Percentiles rank a stretch among this genome's conserved stretches.
phyloP scores from a whole-genome alignment of 192 early-diverging fungal genomes.

The Backusella macrospora region DNA sequence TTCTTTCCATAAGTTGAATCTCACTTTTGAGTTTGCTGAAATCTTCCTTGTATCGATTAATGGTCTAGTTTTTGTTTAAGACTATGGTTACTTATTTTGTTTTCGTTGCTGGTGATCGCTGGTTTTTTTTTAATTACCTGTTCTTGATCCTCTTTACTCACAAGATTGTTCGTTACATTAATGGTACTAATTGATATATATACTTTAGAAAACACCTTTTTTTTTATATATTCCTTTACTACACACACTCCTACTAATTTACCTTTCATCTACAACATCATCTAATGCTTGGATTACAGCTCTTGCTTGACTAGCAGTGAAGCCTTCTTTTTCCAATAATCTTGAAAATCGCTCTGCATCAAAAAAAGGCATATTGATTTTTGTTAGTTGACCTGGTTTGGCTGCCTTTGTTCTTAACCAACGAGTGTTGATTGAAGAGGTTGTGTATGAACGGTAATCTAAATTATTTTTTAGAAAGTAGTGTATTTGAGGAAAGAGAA shows the following conservation, averaged over 20 bases:
- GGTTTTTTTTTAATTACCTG: slow-evolving; percentile 45
- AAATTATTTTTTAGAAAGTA: neutral
- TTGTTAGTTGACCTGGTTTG: neutral
- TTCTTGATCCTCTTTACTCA: slow-evolving; percentile 81
- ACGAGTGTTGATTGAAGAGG: neutral
- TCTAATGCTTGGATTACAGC: slow-evolving; percentile 74
- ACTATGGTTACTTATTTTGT: neutral
- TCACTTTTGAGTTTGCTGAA: slow-evolving; percentile 86
- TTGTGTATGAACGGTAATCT: slow-evolving; percentile 4
- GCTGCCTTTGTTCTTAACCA: slow-evolving; percentile 19
- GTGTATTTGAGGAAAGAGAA: neutral
- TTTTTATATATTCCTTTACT: neutral
- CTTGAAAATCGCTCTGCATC: slow-evolving; percentile 77
- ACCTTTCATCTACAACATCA: slow-evolving; percentile 78
- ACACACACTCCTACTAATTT: neutral
- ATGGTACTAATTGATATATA: slow-evolving; percentile 45
- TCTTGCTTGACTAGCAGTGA: slow-evolving; percentile 65
- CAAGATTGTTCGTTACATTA: slow-evolving; percentile 63
- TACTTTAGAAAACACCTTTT: neutral
- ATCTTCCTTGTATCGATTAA: slow-evolving; percentile 84
- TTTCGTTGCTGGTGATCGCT: neutral
- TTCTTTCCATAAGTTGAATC: slow-evolving; percentile 87
- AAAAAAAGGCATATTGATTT: slow-evolving; percentile 51
- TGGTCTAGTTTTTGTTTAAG: slow-evolving; percentile 48
- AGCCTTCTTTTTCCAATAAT: slow-evolving; percentile 72